Evolutionary conservation across 2,329 filamentous ascomycete genomes (phyloP), one percentile per base, ranked within the genome.

Genomic region (Aaosphaeria arxii): DNA sequence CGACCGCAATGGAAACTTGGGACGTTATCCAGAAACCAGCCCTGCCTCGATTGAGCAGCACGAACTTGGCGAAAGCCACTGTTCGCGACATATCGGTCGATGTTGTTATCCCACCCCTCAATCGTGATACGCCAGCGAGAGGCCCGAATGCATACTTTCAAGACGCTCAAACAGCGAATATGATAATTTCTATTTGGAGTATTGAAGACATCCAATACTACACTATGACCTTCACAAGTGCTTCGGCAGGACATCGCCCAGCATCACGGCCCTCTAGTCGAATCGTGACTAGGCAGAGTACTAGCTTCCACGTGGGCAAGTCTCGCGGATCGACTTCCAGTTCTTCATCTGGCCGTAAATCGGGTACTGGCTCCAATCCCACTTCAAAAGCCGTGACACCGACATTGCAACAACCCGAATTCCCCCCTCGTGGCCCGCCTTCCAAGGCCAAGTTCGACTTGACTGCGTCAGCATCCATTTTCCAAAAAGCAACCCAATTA

Each of bases 101-200:
- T 51, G 85, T 91, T 0, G 73, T 88, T 30, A 78, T 90, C 41
- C 78, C 81, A 11, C 76, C 78, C 7, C 51, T 55, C 11, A 44
- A 44, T 43, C 53, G 53, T 38, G 40, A 24, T 5, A 51, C 50
- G 7, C 35, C 47, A 13, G 52, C 52, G 24, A 58, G 48, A 35
- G 42, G 38, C 6, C 46, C 48, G 9, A 56, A 52, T 33, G 29
- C 28, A 11, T n/a, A 30, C 3, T 31, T 48, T 5, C 48, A 55
- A 6, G 47, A 61, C 31, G 71, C 77, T 31, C 67, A 82, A 0
- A 81, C 82, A 53, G 85, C 87, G 24, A 86, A 85, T 54, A 88
- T 91, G 85, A 88, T 90, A 42, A 82, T 91, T 24, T 87, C 84
- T 1, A 80, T 88, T 5, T 91, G 87, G 85, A 75, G 81, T n/a